Evolutionary conservation across 768 basidiomycete genomes (phyloP), one percentile per base, ranked within the genome.

Genomic region (Leucocoprinus leucothites): DNA sequence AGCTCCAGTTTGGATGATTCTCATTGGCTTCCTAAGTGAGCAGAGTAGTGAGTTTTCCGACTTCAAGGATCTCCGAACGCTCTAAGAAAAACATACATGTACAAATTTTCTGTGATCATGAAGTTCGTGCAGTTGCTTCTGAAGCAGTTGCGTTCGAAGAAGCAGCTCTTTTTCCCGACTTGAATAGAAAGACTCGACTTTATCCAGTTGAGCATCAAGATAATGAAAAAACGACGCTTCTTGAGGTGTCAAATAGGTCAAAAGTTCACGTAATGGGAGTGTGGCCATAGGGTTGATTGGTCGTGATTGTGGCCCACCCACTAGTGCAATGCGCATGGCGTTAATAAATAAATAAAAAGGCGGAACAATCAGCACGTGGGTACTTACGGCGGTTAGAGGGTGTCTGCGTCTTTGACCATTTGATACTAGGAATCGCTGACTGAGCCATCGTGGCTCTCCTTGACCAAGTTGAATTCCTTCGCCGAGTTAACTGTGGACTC

Each of bases 111-210:
- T 73, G 69, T 94, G 92, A 57, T 85, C 83, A 35, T 74, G 76
- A 9, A 97, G 80, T 63, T 93, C 90, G 8, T 78, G 68, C 16
- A 96, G 77, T 64, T 98, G 94, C 40, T 75, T 75, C 54, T 80
- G 78, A 5, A 98, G 69, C 25, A 70, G 44, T 25, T 71, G 64
- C 13, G 75, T 74, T 21, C 75, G 78, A 2, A 65, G 67, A 3
- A 70, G 70, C 82, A 81, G 86, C 70, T 80, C 84, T 44, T 76
- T 76, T 70, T 85, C 94, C 25, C 85, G 79, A 22, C 81, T 82
- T 4, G 80, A 63, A 65, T 91, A 98, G 68, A 99, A 99, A 0
- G 73, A 70, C 57, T 91, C 89, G 9, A 98, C 83, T 67, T 96
- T 97, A 21, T 87, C 83, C 1, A 98, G 74, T 65, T 99, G 87